Base-by-base conservation (phyloP, 148 eudicot species). In the Pharnaceum exiguum region DNA sequence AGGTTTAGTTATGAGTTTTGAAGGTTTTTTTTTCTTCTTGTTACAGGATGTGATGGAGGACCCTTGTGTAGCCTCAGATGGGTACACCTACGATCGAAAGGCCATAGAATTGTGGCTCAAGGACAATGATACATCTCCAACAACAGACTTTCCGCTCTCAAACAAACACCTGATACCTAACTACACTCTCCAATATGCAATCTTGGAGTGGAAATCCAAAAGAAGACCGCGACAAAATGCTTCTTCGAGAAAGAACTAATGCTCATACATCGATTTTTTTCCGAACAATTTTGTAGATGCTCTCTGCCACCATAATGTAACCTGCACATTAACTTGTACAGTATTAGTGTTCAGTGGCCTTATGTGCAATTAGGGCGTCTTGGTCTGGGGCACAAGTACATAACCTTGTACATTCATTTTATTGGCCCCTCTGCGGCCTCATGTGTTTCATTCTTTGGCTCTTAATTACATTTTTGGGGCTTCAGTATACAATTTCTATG, bases 1-100 rank as follows among this genome's bases (percentile, higher is more conserved):
- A 18, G 17, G 1, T 5, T 8, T 7, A 22, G 10, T 42, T 10
- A 26, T 45, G 29, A 31, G 37, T 18, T 49, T 17, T 36, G 10
- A 21, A 13, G 31, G 30, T 53, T 38, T 5, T 47, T n/a, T 17
- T 33, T 10, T 47, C 48, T 37, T 5, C 27, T 48, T 64, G 16
- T 60, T 63, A 26, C 80, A 90, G 95, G 82, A 72, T 31, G 77
- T 90, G 58, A 90, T 90, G 97, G 71, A 65, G 21, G 95, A 90
- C 46, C 97, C 97, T 29, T 80, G 82, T 54, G 95, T 90, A 59
- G 95, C 97, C 55, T 75, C 91, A 27, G 95, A 90, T 54, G 97
- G 97, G 24, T 87, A 84, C 72, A 82, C 97, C 0, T 90, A 90
- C 25, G 97, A 90, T 47, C 79, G 93, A 3, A 78, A 57, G 62